Evolutionary conservation across 1,284 basidiomycete species (phyloP).

Genomic region (Boletus smithii): DNA sequence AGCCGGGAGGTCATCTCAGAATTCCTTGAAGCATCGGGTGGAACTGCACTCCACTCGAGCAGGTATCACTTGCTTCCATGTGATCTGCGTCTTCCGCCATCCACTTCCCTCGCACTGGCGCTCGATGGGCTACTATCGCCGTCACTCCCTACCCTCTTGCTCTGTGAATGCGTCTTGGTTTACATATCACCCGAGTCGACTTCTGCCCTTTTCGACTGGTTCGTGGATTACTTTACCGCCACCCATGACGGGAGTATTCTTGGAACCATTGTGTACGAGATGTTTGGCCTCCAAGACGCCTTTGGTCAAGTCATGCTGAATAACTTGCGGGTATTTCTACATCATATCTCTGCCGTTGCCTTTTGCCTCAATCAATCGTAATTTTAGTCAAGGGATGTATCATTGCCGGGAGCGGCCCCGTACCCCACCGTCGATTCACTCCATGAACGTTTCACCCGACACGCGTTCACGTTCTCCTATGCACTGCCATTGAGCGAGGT

Average conservation of each 20-base stretch:
- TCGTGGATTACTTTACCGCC: conserved; percentile 51
- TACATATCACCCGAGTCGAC: conserved; percentile 72
- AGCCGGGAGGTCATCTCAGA: neutral
- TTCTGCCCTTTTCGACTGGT: conserved; percentile 65
- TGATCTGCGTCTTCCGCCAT: conserved; percentile 62
- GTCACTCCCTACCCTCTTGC: conserved; percentile 68
- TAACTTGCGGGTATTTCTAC: conserved; percentile 66
- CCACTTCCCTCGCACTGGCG: conserved; percentile 41
- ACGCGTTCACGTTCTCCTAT: conserved; percentile 44
- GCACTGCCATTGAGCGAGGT: conserved; percentile 41
- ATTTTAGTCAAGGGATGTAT: conserved; percentile 67
- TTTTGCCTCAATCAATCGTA: conserved; percentile 2
- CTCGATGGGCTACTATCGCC: conserved; percentile 50
- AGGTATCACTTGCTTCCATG: conserved; percentile 70
- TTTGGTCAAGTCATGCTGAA: conserved; percentile 88
- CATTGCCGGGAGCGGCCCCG: conserved; percentile 68
- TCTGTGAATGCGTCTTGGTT: conserved; percentile 88
- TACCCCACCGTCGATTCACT: conserved; percentile 52
- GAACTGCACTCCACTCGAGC: conserved; percentile 58
- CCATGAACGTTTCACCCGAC: conserved; percentile 55
- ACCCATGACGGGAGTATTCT: conserved; percentile 26
- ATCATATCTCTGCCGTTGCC: neutral
- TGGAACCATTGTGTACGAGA: conserved; percentile 79
- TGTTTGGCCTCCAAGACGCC: conserved; percentile 79
- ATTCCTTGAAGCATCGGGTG: conserved; percentile 54